A percentile compares a stretch with the other conserved stretches of the same genome.
Evolutionary conservation across 202 grass and related monocot genomes (phyloP).

Genomic region (Panicum hallii): DNA sequence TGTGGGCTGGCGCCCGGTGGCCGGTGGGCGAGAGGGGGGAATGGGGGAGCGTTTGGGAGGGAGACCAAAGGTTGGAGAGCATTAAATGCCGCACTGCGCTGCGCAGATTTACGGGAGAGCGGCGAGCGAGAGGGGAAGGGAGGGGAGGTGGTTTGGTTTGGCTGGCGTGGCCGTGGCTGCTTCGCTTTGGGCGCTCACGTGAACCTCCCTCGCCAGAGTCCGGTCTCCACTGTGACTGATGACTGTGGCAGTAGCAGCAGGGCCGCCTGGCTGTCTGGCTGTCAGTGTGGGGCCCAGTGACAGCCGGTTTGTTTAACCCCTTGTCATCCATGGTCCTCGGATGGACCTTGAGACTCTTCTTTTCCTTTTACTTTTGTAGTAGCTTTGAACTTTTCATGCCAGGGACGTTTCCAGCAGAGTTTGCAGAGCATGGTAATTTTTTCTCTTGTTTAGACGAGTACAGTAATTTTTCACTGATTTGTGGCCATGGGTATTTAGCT

Average conservation of each 20-base stretch:
- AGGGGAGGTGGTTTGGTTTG: background rate
- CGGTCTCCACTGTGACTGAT: constrained; percentile 42
- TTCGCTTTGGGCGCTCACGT: constrained; percentile 54
- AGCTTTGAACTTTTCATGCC: background rate
- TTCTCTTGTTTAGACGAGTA: background rate
- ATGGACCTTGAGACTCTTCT: constrained; percentile 1
- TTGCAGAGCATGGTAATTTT: background rate
- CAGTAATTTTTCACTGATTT: background rate
- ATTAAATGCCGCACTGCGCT: constrained; percentile 58
- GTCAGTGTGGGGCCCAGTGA: constrained; percentile 30
- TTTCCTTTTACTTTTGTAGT: constrained; percentile 10
- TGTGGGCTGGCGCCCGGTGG: background rate
- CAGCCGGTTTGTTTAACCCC: constrained; percentile 30
- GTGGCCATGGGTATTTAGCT: background rate
- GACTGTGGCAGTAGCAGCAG: constrained; percentile 43
- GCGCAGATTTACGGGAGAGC: constrained; percentile 47
- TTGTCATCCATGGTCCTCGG: constrained; percentile 30
- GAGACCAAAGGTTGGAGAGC: constrained; percentile 34
- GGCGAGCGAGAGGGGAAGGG: background rate
- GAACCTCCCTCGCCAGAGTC: constrained; percentile 43
- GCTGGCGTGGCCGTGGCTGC: constrained; percentile 10
- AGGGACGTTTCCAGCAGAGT: background rate
- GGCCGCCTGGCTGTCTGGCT: constrained; percentile 34
- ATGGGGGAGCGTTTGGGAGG: constrained; percentile 27
- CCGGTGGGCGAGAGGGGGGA: background rate